These are phyloP conservation scores for Linnemannia exigua DNA, from an alignment of 192 early-diverging fungal genomes.

Conservation along the genomic window DNA sequence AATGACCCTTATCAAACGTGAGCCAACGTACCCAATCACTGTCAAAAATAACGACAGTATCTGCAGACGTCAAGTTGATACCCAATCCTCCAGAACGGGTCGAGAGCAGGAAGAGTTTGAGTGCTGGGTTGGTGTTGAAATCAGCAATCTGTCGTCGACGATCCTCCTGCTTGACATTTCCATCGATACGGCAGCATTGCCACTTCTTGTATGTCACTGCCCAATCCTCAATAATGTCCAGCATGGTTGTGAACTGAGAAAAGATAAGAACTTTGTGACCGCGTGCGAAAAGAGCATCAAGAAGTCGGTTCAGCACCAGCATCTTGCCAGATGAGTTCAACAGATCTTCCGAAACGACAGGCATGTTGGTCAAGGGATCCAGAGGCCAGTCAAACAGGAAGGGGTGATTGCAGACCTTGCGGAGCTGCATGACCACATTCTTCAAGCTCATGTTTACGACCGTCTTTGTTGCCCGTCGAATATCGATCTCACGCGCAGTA, in stretches of 20 bases:
- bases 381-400: conserved; percentile 90
- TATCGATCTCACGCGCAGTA: conserved; percentile 30
- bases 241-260: conserved; percentile 91
- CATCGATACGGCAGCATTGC: conserved; percentile 92
- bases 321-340: conserved; percentile 91
- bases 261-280: conserved; percentile 97
- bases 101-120: conserved; percentile 90
- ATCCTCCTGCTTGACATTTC: conserved; percentile 84
- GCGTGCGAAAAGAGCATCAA: conserved; percentile 81
- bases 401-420: conserved; percentile 97
- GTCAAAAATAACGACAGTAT: conserved; percentile 97
- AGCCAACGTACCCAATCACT: conserved; percentile 84
- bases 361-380: conserved; percentile 71
- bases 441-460: conserved; percentile 84
- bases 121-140: conserved; percentile 73
- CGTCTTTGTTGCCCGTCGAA: conserved; percentile 49
- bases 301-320: conserved; percentile 83
- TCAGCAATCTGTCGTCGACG: conserved; percentile 84
- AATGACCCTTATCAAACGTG: background rate
- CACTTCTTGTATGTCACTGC: conserved; percentile 82
- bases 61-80: conserved; percentile 97
- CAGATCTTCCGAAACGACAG: conserved; percentile 64
- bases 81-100: conserved; percentile 97
- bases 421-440: conserved; percentile 92
- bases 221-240: conserved; percentile 96